A percentile compares a stretch with the other conserved stretches of the same genome.
phyloP scores from a whole-genome alignment of 768 basidiomycete species.

The Auricularia sp. region DNA sequence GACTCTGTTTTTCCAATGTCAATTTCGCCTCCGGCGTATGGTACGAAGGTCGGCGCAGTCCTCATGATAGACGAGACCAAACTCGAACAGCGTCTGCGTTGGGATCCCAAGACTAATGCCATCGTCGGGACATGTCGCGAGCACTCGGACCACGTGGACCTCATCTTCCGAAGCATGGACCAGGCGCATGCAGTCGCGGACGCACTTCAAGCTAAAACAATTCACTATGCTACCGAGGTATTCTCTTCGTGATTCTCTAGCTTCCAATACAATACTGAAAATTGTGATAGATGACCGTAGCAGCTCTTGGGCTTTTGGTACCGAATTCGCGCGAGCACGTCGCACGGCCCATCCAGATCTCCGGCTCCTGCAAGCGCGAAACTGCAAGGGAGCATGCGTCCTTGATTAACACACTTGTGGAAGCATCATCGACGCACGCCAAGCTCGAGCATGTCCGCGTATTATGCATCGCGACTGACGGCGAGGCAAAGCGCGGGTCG shows the following conservation, averaged over 20 bases:
- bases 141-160: constrained; percentile 6
- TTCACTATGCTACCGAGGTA: constrained; percentile 6
- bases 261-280: neutral
- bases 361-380: constrained; percentile 20
- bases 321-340: constrained; percentile 14
- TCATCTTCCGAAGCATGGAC: constrained; percentile 12
- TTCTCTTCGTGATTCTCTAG: constrained; percentile 2
- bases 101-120: constrained; percentile 15
- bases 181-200: neutral
- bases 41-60: neutral
- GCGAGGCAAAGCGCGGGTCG: constrained; percentile 18
- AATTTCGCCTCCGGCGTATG: neutral
- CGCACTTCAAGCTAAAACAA: constrained; percentile 5
- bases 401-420: constrained; percentile 12
- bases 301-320: constrained; percentile 14
- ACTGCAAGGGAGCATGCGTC: constrained; percentile 11
- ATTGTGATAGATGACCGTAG: constrained; percentile 16
- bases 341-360: constrained; percentile 16
- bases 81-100: constrained; percentile 12
- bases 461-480: constrained; percentile 20
- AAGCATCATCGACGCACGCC: constrained; percentile 1
- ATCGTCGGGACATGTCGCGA: constrained; percentile 17
- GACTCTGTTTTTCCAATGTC: neutral
- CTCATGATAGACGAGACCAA: constrained; percentile 17
- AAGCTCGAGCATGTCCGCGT: constrained; percentile 3